phyloP scores from a whole-genome alignment of 768 basidiomycete species.

The Royoungia palumana region DNA sequence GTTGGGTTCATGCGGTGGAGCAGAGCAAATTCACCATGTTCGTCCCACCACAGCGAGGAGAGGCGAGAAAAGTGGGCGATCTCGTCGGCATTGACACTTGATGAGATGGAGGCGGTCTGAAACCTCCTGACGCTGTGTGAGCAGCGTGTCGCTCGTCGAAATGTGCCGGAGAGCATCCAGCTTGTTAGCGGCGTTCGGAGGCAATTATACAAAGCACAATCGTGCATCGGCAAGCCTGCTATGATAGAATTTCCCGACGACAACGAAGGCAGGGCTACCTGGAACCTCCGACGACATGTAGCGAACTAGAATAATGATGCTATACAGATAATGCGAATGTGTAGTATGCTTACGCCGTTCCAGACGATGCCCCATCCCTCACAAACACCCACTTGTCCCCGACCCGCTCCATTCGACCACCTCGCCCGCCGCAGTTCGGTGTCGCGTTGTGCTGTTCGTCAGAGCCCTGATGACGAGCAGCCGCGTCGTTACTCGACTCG shows the following conservation, averaged over 20 bases:
- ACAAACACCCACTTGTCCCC: constrained; percentile 75
- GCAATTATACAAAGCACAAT: no score
- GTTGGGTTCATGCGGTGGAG: constrained; percentile 96
- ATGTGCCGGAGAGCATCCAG: constrained; percentile 16
- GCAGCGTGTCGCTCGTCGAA: constrained; percentile 17
- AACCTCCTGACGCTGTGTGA: constrained; percentile 12
- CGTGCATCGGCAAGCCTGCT: no score
- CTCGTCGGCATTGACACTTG: constrained; percentile 66
- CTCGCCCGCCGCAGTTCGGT: constrained; percentile 25
- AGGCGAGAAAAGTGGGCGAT: constrained; percentile 87
- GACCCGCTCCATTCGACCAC: constrained; percentile 64
- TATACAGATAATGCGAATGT: constrained; percentile 21
- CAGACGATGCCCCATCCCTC: constrained; percentile 34
- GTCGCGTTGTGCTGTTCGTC: not conserved
- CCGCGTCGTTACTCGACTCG: constrained; percentile 11
- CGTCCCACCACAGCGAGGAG: constrained; percentile 95
- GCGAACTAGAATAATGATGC: constrained; percentile 6
- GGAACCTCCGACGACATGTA: no score
- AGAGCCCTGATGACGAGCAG: not conserved
- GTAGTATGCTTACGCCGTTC: constrained; percentile 19
- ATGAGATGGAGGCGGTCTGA: constrained; percentile 18
- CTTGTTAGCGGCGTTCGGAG: no score
- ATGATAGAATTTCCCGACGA: no score
- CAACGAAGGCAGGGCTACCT: not conserved
- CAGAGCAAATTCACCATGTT: constrained; percentile 82